A percentile compares a stretch with the other conserved stretches of the same genome.
Evolutionary conservation across 2,329 filamentous ascomycete genomes (phyloP).

Genomic region (Cytospora mali): DNA sequence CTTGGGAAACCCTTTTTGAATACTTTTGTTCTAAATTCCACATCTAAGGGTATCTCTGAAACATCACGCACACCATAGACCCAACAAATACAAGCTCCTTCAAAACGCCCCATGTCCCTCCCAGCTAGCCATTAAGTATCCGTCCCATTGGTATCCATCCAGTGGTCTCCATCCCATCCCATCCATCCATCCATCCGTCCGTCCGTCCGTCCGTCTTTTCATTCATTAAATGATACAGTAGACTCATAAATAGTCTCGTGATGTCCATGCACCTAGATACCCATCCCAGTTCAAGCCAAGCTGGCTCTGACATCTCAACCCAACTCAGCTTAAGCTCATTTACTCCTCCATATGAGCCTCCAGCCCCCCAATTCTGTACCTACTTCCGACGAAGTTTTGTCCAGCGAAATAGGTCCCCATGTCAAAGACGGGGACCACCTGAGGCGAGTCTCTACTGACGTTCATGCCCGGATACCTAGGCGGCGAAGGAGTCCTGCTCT

Average conservation of each 20-base stretch:
- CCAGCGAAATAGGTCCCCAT: slow-evolving; percentile 17
- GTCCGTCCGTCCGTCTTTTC: neutral
- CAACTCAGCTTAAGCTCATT: no score
- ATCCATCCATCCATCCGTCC: no score
- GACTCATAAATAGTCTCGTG: neutral
- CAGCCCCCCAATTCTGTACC: slow-evolving; percentile 24
- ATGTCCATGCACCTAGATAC: no score
- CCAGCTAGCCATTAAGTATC: neutral
- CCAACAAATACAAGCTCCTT: neutral
- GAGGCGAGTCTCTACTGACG: slow-evolving; percentile 5
- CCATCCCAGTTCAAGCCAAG: no score
- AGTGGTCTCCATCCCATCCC: no score
- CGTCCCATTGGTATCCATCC: neutral
- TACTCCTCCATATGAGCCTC: slow-evolving; percentile 29
- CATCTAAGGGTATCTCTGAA: slow-evolving; percentile 1
- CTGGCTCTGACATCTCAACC: no score
- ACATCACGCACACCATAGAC: neutral
- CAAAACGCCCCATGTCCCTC: neutral
- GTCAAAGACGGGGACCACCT: slow-evolving; percentile 14
- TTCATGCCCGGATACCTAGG: neutral
- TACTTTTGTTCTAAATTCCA: neutral
- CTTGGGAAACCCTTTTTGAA: neutral
- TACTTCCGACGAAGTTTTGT: slow-evolving; percentile 24
- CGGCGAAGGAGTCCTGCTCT: neutral
- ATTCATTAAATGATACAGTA: neutral